These are phyloP conservation scores for Colletotrichum truncatum DNA, from an alignment of 2,329 filamentous ascomycete genomes.

Conservation along the genomic window DNA sequence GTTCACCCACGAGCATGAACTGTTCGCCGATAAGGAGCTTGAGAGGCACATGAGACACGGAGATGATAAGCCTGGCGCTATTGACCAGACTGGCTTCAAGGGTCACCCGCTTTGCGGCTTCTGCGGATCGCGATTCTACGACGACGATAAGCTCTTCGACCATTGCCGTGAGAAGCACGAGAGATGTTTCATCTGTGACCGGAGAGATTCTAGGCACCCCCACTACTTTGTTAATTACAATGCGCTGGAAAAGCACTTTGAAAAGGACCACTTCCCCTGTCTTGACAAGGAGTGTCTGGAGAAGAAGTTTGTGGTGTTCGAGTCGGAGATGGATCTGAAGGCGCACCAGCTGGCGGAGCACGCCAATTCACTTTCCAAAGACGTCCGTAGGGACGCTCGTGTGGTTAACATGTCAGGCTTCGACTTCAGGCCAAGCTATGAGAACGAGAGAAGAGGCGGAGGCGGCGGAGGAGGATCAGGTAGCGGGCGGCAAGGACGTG, in stretches of 20 bases:
- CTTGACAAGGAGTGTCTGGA: conserved; percentile 87
- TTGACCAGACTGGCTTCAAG: conserved; percentile 94
- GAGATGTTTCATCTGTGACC: conserved; percentile 92
- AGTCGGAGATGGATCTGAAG: conserved; percentile 93
- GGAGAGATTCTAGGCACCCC: conserved; percentile 73
- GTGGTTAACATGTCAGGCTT: conserved; percentile 89
- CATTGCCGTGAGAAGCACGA: conserved; percentile 96
- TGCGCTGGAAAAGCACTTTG: conserved; percentile 86
- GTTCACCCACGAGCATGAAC: conserved; percentile 96
- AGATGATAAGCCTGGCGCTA: conserved; percentile 88
- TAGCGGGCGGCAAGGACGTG: conserved; percentile 46
- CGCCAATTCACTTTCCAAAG: conserved; percentile 81
- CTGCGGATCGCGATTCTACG: conserved; percentile 91
- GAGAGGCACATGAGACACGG: conserved; percentile 89
- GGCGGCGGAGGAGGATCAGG: conserved; percentile 47
- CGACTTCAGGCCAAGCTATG: conserved; percentile 79
- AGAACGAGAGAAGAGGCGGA: conserved; percentile 63
- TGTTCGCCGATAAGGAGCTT: conserved; percentile 84
- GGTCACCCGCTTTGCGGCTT: conserved; percentile 96
- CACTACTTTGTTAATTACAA: conserved; percentile 95
- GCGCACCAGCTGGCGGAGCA: conserved; percentile 90
- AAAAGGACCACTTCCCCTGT: conserved; percentile 87
- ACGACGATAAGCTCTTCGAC: conserved; percentile 91
- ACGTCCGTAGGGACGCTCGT: conserved; percentile 82
- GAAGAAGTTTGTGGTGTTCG: conserved; percentile 98